Evolutionary conservation across 2,329 filamentous ascomycete genomes (phyloP).

Genomic region (Ophiocordyceps unilateralis): DNA sequence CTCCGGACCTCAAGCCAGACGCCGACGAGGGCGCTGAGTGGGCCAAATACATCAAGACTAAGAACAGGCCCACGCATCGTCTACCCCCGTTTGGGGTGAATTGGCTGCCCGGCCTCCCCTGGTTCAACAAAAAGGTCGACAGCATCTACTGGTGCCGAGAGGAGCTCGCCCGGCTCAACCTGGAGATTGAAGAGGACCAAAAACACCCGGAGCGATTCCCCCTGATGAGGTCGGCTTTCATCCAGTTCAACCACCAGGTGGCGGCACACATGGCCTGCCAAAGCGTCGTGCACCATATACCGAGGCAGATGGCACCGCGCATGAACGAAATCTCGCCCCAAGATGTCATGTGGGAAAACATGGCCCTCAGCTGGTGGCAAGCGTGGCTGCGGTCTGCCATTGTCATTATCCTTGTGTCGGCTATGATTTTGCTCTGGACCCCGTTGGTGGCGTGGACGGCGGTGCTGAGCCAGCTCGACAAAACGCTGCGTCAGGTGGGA

Average conservation of each 20-base stretch:
- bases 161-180: constrained; percentile 71
- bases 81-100: constrained; percentile 42
- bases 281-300: constrained; percentile 74
- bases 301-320: constrained; percentile 83
- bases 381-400: constrained; percentile 55
- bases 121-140: constrained; percentile 81
- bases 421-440: constrained; percentile 76
- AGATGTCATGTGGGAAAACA: constrained; percentile 93
- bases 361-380: constrained; percentile 92
- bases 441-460: constrained; percentile 82
- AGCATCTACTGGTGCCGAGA: constrained; percentile 83
- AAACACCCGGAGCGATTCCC: constrained; percentile 71
- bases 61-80: constrained; percentile 71
- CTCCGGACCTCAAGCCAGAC: constrained; percentile 38
- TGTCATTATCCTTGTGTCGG: constrained; percentile 47
- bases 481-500: constrained; percentile 43
- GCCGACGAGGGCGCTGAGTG: constrained; percentile 52
- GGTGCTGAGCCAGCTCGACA: constrained; percentile 58
- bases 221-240: constrained; percentile 89
- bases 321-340: constrained; percentile 85
- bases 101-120: constrained; percentile 65
- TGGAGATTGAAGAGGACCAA: constrained; percentile 87
- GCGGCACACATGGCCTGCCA: constrained; percentile 98
- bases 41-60: constrained; percentile 66
- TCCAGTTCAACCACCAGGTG: constrained; percentile 96